Evolutionary conservation across 2,329 filamentous ascomycete genomes (phyloP).

Genomic region (Diaporthe australafricana): DNA sequence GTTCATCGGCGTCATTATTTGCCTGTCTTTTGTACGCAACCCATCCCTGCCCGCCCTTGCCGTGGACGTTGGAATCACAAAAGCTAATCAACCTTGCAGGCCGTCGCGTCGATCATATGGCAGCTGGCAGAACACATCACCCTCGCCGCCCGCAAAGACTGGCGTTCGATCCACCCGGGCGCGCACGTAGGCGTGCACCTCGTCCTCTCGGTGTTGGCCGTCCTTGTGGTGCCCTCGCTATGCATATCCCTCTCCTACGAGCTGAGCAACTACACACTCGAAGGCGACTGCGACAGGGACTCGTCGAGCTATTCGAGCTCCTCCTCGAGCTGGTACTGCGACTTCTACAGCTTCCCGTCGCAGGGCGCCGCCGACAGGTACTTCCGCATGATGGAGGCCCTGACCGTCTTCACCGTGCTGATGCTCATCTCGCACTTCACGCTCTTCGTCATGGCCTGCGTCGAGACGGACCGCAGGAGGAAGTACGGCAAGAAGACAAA

Average conservation of each 20-base stretch:
- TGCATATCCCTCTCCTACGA: slow-evolving; percentile 48
- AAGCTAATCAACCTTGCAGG: slow-evolving; percentile 43
- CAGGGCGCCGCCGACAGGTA: slow-evolving; percentile 5
- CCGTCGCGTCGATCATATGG: slow-evolving; percentile 51
- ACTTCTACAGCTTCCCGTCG: slow-evolving; percentile 30
- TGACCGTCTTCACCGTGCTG: slow-evolving; percentile 40
- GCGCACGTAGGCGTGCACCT: slow-evolving; percentile 57
- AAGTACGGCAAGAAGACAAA: slow-evolving; percentile 24
- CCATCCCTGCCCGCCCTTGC: too few species aligned
- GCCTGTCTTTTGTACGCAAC: background rate
- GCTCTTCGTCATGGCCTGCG: slow-evolving; percentile 39
- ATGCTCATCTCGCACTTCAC: slow-evolving; percentile 35
- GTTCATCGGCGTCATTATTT: slow-evolving; percentile 16
- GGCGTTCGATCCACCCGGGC: slow-evolving; percentile 55
- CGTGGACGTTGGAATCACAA: background rate
- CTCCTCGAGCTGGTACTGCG: slow-evolving; percentile 37
- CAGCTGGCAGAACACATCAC: slow-evolving; percentile 53
- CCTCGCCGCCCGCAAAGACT: slow-evolving; percentile 47
- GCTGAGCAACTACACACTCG: slow-evolving; percentile 42
- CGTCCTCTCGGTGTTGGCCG: slow-evolving; percentile 53
- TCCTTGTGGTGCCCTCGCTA: slow-evolving; percentile 50
- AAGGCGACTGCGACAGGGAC: slow-evolving; percentile 33
- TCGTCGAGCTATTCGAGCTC: slow-evolving; percentile 6
- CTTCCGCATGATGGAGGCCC: slow-evolving; percentile 36
- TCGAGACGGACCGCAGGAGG: slow-evolving; percentile 39